Base-by-base conservation (phyloP, 2,329 filamentous ascomycete species). In the Fusarium aywerte region DNA sequence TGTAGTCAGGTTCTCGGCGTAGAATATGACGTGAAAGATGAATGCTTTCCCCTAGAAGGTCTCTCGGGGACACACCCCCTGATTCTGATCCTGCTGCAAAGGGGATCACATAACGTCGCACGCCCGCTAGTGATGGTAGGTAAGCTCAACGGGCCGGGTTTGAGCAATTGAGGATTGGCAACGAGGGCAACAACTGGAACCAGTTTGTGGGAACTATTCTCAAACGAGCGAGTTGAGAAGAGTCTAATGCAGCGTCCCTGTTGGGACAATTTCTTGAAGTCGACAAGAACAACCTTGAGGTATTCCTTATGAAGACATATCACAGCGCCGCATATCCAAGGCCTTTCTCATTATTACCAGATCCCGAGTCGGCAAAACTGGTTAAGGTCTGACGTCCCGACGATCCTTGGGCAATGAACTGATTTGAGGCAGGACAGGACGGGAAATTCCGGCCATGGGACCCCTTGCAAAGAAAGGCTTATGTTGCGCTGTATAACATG, bases 371-470 rank as follows among this genome's bases (percentile, higher is more conserved):
- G 53, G 67, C 51, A 59, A 58, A 67, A 32, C 65, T 68, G 55
- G 61, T 62, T 62, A 62, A 65, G 60, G 62, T 68, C 68, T 72
- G 56, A 71, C 55, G 58, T 71, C 47, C 54, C 57, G 68, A 59
- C 53, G 69, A 73, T 72, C 67, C 52, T 52, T 58, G 58, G 61
- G 45, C 47, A 38, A 67, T 69, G 64, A 52, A 61, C 58, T 73
- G 64, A 73, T 62, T 67, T 51, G 62, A 61, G 38, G 51, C 48
- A 36, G 25, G 36, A 44, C 36, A 51, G 29, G 25, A 50, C 68
- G 62, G 69, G 60, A 70, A 58, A 57, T 51, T 67, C 69, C 66
- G 68, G 39, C 20, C 58, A 71, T 53, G 50, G 57, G 57, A 50
- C 48, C 54, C 56, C 61, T 58, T 62, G 53, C 23, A 29, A 62